These are phyloP conservation scores for Calocybe indica DNA, from an alignment of 768 basidiomycete genomes.

Conservation along the genomic window DNA sequence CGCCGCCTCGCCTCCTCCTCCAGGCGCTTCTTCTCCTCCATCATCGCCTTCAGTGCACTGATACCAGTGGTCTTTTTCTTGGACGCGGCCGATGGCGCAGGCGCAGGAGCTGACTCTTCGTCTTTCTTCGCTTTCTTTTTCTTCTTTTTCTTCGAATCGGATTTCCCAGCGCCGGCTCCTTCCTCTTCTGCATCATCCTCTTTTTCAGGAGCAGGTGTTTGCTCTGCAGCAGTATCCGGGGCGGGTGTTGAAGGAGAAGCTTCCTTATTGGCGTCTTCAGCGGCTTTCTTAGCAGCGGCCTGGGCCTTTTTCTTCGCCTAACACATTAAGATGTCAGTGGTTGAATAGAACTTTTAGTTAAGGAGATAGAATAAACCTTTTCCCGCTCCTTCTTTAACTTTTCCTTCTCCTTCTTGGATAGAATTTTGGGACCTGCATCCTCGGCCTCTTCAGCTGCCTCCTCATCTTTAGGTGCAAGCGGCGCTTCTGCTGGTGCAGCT, in stretches of 20 bases:
- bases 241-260: conserved; percentile 16
- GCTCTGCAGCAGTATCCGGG: conserved; percentile 15
- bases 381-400: conserved; percentile 95
- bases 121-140: conserved; percentile 75
- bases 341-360: conserved; percentile 4
- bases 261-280: conserved; percentile 23
- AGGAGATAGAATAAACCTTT: conserved; percentile 49
- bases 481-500: conserved; percentile 14
- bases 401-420: conserved; percentile 97
- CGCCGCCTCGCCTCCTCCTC: conserved; percentile 75
- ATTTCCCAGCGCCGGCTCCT: conserved; percentile 43
- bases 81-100: conserved; percentile 33
- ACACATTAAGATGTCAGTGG: conserved; percentile 7
- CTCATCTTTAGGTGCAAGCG: conserved; percentile 11
- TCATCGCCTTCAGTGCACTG: conserved; percentile 78
- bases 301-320: conserved; percentile 96
- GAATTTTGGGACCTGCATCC: conserved; percentile 55
- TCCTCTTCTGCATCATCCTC: conserved; percentile 69
- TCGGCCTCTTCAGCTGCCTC: conserved; percentile 41
- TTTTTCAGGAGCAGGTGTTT: conserved; percentile 24
- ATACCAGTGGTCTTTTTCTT: conserved; percentile 68
- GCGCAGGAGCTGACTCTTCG: conserved; percentile 39
- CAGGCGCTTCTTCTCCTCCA: conserved; percentile 86
- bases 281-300: conserved; percentile 73
- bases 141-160: conserved; percentile 77